Conservation (phyloP, 2,329 filamentous ascomycete species). For the Pseudogymnoascus sp. region DNA sequence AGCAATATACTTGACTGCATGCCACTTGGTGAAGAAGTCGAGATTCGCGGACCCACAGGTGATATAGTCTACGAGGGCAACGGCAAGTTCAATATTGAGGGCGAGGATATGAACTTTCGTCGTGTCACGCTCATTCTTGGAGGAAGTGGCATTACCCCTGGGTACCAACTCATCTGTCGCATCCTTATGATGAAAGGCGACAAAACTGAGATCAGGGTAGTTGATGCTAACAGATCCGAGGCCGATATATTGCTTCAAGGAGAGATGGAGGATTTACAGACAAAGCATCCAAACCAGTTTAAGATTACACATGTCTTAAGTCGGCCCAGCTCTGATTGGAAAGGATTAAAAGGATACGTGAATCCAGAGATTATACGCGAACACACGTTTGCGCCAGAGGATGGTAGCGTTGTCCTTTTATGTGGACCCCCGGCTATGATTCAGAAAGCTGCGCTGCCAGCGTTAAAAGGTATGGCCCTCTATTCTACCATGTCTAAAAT, state of each 20-base stretch:
- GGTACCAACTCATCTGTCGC: constrained; percentile 40
- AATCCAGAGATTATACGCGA: constrained; percentile 34
- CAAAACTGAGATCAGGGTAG: constrained; percentile 32
- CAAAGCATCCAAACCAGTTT: constrained; percentile 32
- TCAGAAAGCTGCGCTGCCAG: constrained; percentile 42
- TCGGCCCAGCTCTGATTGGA: constrained; percentile 36
- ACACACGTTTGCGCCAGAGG: constrained; percentile 33
- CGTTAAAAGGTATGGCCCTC: constrained; percentile 26
- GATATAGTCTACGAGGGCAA: constrained; percentile 42
- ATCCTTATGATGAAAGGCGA: constrained; percentile 31
- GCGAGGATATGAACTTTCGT: constrained; percentile 33
- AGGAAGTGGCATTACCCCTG: constrained; percentile 43
- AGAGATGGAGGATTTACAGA: constrained; percentile 35
- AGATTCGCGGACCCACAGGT: constrained; percentile 43
- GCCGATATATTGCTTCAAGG: constrained; percentile 38
- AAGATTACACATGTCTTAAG: constrained; percentile 41
- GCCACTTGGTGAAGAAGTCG: constrained; percentile 39
- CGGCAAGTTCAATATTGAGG: constrained; percentile 38
- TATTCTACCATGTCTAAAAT: constrained; percentile 15
- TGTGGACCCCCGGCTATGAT: constrained; percentile 45
- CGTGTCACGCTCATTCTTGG: constrained; percentile 42
- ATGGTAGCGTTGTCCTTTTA: constrained; percentile 35
- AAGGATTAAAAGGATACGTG: constrained; percentile 38
- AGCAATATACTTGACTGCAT: constrained; percentile 45
- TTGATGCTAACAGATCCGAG: constrained; percentile 42